Conservation (phyloP, 805 yeast genomes). For the Lipomyces oligophaga region DNA sequence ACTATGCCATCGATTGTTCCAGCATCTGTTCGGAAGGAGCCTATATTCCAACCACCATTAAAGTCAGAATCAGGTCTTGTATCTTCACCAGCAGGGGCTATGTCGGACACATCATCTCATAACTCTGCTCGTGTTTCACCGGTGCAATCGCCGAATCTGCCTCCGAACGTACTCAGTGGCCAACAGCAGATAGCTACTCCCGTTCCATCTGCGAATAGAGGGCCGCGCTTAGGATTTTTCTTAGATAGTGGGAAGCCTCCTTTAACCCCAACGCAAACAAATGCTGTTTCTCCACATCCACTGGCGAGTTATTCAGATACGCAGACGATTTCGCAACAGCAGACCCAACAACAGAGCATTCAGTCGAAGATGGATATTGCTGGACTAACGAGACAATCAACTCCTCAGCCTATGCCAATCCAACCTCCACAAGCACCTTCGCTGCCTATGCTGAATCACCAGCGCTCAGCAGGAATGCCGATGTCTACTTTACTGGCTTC, state of each 20-base stretch:
- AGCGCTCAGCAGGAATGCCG: constrained; percentile 4
- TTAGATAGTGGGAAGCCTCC: constrained; percentile 5
- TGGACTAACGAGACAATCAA: too few species aligned
- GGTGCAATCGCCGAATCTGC: too few species aligned
- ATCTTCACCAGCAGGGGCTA: neutral
- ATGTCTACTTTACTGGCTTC: neutral
- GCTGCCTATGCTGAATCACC: neutral
- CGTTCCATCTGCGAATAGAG: constrained; percentile 6
- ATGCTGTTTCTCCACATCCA: neutral
- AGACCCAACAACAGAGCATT: neutral
- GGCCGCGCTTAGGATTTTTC: constrained; percentile 16
- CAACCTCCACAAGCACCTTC: neutral
- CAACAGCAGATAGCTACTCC: too few species aligned
- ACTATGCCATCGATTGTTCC: neutral
- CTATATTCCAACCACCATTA: neutral
- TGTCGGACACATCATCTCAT: constrained; percentile 12
- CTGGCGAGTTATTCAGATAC: neutral
- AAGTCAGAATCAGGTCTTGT: constrained; percentile 19
- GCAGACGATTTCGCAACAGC: neutral
- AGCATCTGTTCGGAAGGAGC: neutral
- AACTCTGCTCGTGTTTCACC: neutral
- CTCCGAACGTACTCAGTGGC: too few species aligned
- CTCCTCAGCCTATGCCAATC: neutral
- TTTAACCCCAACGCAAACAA: neutral
- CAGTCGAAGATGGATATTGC: too few species aligned